Conservation (phyloP, 176 grass and related monocot genomes). For the Puya raimondii region DNA sequence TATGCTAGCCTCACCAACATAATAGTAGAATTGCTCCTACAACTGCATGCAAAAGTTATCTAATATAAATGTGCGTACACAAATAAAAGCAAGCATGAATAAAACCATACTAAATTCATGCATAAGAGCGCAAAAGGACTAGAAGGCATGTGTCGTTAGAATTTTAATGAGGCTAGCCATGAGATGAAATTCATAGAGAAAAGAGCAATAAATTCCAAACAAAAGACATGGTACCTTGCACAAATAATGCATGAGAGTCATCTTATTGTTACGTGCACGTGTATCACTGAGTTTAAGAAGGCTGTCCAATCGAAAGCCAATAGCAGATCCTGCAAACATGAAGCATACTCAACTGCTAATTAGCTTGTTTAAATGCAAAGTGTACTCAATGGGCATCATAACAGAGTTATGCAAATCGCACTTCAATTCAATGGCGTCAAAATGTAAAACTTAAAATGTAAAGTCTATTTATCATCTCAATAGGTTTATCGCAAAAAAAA, state of each 20-base stretch:
- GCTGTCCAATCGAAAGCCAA: slow-evolving; percentile 97
- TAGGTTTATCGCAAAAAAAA: too few relatives aligned
- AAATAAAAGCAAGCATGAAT: background rate
- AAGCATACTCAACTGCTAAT: background rate
- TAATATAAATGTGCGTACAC: background rate
- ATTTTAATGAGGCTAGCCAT: background rate
- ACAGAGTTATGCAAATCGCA: too few relatives aligned
- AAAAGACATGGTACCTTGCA: slow-evolving; percentile 58
- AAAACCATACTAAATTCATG: background rate
- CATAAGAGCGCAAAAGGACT: background rate
- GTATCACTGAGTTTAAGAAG: slow-evolving; percentile 89
- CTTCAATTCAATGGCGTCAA: too few relatives aligned
- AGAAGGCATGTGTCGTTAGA: background rate
- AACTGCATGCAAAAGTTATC: background rate
- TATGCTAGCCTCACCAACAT: background rate
- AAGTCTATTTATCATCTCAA: too few relatives aligned
- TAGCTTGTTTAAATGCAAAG: background rate
- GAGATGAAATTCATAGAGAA: background rate
- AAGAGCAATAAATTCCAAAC: background rate
- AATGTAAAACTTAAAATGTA: too few relatives aligned
- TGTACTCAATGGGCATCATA: background rate
- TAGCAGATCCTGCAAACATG: slow-evolving; percentile 61
- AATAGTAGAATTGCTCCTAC: background rate
- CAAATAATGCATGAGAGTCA: slow-evolving; percentile 95
- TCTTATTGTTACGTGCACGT: slow-evolving; percentile 79